These are phyloP conservation scores for Hyphopichia buzzinii DNA, from an alignment of 1,139 yeast genomes.

Conservation along the genomic window DNA sequence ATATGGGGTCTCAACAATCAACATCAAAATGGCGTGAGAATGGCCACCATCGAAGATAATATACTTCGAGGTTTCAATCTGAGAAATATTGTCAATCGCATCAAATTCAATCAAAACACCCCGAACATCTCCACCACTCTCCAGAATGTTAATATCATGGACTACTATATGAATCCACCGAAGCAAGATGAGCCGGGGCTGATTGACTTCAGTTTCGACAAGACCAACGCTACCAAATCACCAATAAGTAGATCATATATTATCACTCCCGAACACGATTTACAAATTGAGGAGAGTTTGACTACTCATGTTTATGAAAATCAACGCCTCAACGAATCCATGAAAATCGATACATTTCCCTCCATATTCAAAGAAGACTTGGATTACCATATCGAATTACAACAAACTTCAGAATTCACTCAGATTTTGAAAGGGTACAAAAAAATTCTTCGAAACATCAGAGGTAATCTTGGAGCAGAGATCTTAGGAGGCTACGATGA, in stretches of 20 bases:
- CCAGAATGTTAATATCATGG: conserved; percentile 15
- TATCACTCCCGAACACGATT: conserved; percentile 6
- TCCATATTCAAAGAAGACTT: conserved; percentile 10
- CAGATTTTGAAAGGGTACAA: conserved; percentile 47
- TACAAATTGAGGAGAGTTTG: conserved; percentile 9
- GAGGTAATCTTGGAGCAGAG: conserved; percentile 10
- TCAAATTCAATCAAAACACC: conserved; percentile 15
- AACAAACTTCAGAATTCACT: conserved; percentile 46
- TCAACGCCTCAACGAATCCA: conserved; percentile 18
- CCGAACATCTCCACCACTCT: background rate
- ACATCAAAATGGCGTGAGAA: conserved; percentile 15
- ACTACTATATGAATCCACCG: conserved; percentile 5
- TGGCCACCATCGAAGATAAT: conserved; percentile 33
- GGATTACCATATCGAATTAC: conserved; percentile 34
- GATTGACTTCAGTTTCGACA: background rate
- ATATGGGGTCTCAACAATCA: conserved; percentile 40
- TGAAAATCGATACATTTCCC: conserved; percentile 36
- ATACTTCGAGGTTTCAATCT: conserved; percentile 25
- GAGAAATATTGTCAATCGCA: conserved; percentile 36
- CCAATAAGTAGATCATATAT: conserved; percentile 9
- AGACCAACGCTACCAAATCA: conserved; percentile 2
- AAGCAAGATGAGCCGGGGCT: background rate
- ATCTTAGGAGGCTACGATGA: conserved; percentile 53
- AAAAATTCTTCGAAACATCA: conserved; percentile 40
- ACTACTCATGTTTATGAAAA: conserved; percentile 18